A percentile compares a stretch with the other conserved stretches of the same genome.
Evolutionary conservation across 306 rosid species (phyloP).

Genomic region (Trifolium repens): DNA sequence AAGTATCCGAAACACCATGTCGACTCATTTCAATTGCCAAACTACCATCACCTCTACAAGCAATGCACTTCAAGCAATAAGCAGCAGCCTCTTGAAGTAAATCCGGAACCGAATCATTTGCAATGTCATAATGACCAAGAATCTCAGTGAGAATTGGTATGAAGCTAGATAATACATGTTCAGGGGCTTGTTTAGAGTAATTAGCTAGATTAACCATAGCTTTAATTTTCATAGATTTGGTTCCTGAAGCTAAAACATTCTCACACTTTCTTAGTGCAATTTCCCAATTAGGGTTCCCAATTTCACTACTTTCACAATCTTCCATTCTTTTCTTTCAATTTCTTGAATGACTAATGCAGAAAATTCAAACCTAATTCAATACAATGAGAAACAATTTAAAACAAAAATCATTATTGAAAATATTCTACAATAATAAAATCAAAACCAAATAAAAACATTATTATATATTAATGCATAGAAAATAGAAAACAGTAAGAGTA

Average conservation of each 20-base stretch:
- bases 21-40: conserved; percentile 45
- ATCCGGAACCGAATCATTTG: conserved; percentile 29
- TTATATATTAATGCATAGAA: no score
- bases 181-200: conserved; percentile 49
- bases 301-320: conserved; percentile 17
- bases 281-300: conserved; percentile 49
- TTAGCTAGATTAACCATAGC: conserved; percentile 44
- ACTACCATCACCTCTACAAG: conserved; percentile 48
- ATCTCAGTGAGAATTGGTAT: conserved; percentile 48
- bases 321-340: not conserved
- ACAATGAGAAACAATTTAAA: not conserved
- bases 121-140: conserved; percentile 35
- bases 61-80: conserved; percentile 58
- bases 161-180: conserved; percentile 36
- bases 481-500: no score
- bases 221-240: conserved; percentile 43
- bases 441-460: no score
- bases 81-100: conserved; percentile 52
- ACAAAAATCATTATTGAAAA: not conserved
- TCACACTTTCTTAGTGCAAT: conserved; percentile 36
- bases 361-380: conserved; percentile 35
- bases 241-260: conserved; percentile 44
- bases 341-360: conserved; percentile 21
- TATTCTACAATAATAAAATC: no score
- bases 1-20: conserved; percentile 39